Evolutionary conservation across 257 asterid species (phyloP).

Genomic region (Datura wrightii): DNA sequence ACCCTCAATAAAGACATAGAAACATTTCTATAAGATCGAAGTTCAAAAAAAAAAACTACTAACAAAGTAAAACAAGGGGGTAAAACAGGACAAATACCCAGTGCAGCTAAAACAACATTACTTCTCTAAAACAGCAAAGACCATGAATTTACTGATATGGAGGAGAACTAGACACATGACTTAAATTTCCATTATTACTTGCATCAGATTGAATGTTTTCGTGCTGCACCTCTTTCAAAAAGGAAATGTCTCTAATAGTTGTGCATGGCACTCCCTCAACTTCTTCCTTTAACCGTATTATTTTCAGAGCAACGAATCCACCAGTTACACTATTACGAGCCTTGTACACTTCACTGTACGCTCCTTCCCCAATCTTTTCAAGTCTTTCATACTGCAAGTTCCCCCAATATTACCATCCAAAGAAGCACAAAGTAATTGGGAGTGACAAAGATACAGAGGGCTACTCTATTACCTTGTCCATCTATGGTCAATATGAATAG

Average conservation of each 20-base stretch:
- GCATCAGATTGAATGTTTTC: slow-evolving; percentile 52
- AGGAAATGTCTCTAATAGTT: slow-evolving; percentile 92
- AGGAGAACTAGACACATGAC: background rate
- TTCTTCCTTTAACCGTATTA: slow-evolving; percentile 92
- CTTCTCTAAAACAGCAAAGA: background rate
- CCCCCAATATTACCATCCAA: slow-evolving; percentile 34
- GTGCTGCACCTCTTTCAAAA: slow-evolving; percentile 96
- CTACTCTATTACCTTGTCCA: slow-evolving; percentile 76
- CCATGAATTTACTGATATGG: background rate
- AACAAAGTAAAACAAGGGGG: background rate
- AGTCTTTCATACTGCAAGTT: slow-evolving; percentile 80
- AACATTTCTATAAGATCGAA: background rate
- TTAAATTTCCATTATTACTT: background rate
- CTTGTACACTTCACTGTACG: slow-evolving; percentile 95
- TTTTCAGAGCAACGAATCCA: slow-evolving; percentile 89
- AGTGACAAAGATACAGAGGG: slow-evolving; percentile 14
- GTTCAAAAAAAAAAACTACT: background rate
- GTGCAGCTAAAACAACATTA: background rate
- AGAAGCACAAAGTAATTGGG: background rate
- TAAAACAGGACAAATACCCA: background rate
- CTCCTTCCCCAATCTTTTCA: slow-evolving; percentile 98
- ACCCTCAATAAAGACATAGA: background rate
- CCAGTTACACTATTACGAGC: slow-evolving; percentile 84
- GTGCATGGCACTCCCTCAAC: slow-evolving; percentile 99
- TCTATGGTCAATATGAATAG: slow-evolving; percentile 38